Percentiles rank a stretch among this genome's conserved stretches.
Evolutionary conservation across 768 basidiomycete species (phyloP).

Genomic region (Tylopilus plumbeoviolaceoides): DNA sequence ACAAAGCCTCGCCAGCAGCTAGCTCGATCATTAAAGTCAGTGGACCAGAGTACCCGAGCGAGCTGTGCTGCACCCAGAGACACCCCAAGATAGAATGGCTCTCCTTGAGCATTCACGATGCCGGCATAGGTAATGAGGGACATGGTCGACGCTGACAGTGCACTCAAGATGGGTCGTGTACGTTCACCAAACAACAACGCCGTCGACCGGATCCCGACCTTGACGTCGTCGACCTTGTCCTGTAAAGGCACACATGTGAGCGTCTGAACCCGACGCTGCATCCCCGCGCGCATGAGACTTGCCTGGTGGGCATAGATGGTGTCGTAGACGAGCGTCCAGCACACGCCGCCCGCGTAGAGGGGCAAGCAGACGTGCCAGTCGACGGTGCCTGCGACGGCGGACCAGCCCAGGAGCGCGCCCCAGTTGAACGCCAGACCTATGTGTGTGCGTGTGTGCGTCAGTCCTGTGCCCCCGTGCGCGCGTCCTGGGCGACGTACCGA

Average conservation of each 20-base stretch:
- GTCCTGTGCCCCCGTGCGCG: background rate
- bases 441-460: background rate
- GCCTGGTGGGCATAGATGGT: slow-evolving; percentile 98
- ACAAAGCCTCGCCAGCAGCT: slow-evolving; percentile 92
- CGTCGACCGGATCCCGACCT: slow-evolving; percentile 88
- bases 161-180: slow-evolving; percentile 70
- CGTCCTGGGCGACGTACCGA: slow-evolving; percentile 51
- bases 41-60: slow-evolving; percentile 65
- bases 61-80: slow-evolving; percentile 73
- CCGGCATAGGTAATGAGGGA: slow-evolving; percentile 78
- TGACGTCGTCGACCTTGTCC: slow-evolving; percentile 91
- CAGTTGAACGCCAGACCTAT: slow-evolving; percentile 94
- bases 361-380: slow-evolving; percentile 84
- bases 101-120: slow-evolving; percentile 69
- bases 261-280: too few species aligned
- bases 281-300: background rate
- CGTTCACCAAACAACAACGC: slow-evolving; percentile 83
- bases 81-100: slow-evolving; percentile 76
- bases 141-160: slow-evolving; percentile 69
- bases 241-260: slow-evolving; percentile 28
- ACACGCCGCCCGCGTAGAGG: slow-evolving; percentile 83
- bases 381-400: slow-evolving; percentile 78
- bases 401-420: slow-evolving; percentile 96
- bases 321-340: slow-evolving; percentile 96
- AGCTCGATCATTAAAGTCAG: slow-evolving; percentile 67